Conservation (phyloP, 2,329 filamentous ascomycete genomes). For the Xylogone sp. region DNA sequence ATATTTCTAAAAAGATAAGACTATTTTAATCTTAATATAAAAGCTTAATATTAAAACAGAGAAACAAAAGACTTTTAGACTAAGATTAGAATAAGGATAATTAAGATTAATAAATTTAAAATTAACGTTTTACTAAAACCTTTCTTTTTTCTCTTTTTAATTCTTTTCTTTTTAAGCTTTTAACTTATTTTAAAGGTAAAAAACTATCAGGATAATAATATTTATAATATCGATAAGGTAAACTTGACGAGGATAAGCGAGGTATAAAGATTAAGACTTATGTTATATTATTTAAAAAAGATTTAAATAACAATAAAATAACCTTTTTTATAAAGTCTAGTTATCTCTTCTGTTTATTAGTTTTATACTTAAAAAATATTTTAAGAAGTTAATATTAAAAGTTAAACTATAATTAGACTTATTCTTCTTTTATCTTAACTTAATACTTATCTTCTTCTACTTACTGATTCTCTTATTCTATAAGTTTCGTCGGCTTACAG, state of each 20-base stretch:
- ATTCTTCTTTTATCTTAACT: constrained; percentile 52
- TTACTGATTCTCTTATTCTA: constrained; percentile 36
- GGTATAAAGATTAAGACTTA: constrained; percentile 1
- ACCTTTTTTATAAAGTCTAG: constrained; percentile 53
- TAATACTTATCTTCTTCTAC: constrained; percentile 63
- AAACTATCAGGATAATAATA: background rate
- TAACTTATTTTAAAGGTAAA: too few relatives aligned
- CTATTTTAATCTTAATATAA: too few relatives aligned
- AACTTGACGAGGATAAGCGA: background rate
- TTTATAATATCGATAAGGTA: background rate
- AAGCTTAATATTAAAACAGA: too few relatives aligned
- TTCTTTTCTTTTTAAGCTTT: too few relatives aligned
- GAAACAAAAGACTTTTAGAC: too few relatives aligned
- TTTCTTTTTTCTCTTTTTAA: too few relatives aligned
- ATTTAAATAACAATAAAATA: constrained; percentile 43
- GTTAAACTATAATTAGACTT: constrained; percentile 43
- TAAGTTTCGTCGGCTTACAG: constrained; percentile 18
- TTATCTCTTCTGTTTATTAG: constrained; percentile 28
- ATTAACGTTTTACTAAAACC: too few relatives aligned
- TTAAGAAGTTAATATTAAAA: constrained; percentile 34
- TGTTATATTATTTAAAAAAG: constrained; percentile 22
- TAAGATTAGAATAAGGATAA: too few relatives aligned
- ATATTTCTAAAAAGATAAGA: too few relatives aligned
- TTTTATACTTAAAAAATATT: constrained; percentile 29
- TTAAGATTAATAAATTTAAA: too few relatives aligned